phyloP scores from a whole-genome alignment of 768 basidiomycete genomes.

The Amanita exitialis region DNA sequence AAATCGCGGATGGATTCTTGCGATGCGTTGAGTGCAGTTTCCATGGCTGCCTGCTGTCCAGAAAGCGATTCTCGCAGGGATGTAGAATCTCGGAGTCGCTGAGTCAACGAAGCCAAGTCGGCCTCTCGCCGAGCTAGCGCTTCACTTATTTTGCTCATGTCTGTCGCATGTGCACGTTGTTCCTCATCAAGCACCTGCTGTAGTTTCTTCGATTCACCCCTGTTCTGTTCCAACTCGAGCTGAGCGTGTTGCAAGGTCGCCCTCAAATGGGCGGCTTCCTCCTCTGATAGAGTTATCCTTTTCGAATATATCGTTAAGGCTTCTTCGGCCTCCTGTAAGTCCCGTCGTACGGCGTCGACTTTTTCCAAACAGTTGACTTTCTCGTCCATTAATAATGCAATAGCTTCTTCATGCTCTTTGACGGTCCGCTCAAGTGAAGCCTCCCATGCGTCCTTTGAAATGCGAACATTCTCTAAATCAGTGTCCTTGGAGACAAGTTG shows the following conservation, averaged over 20 bases:
- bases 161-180: neutral
- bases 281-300: neutral
- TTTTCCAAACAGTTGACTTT: neutral
- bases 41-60: neutral
- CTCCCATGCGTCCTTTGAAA: constrained; percentile 11
- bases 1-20: constrained; percentile 1
- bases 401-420: neutral
- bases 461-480: constrained; percentile 7
- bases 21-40: neutral
- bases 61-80: neutral
- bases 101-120: constrained; percentile 1
- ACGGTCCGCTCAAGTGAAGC: neutral
- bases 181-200: neutral
- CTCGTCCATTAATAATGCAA: neutral
- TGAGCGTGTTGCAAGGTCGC: neutral
- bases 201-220: neutral
- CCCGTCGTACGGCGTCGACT: neutral
- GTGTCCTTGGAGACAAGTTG: constrained; percentile 4
- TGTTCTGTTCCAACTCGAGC: neutral
- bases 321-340: neutral
- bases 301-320: neutral
- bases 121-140: neutral
- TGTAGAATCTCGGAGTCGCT: neutral
- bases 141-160: neutral
- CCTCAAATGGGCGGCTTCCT: neutral